Conservation (phyloP, 2,329 filamentous ascomycete genomes). For the Chalaropsis thielavioides region DNA sequence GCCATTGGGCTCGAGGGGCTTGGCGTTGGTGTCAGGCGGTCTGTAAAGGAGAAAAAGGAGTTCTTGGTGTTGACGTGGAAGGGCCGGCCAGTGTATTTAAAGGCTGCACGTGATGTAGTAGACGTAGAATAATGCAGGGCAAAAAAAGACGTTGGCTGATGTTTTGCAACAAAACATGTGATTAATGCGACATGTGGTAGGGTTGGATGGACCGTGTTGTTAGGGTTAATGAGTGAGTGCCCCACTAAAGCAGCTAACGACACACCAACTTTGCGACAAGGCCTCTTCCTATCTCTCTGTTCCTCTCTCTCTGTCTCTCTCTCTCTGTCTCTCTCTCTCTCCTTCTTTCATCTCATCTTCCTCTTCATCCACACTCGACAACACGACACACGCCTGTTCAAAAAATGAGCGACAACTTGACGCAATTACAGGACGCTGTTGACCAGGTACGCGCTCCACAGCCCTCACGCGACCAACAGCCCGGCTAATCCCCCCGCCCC, state of each 20-base stretch:
- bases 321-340: no score
- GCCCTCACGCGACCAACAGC: background rate
- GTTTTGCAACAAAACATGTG: no score
- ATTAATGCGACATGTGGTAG: no score
- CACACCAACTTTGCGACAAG: background rate
- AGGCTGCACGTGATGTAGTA: background rate
- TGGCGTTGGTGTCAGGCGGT: constrained; percentile 35
- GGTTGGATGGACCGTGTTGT: no score
- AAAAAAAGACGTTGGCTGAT: no score
- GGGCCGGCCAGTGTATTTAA: constrained; percentile 24
- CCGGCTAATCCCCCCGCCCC: background rate
- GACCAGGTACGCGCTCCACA: constrained; percentile 47
- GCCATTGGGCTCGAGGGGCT: constrained; percentile 48
- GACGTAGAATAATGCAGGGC: background rate
- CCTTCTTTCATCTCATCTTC: background rate
- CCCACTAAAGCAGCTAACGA: no score
- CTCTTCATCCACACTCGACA: background rate
- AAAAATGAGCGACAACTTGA: constrained; percentile 61
- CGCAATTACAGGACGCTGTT: constrained; percentile 72
- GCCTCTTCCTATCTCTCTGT: no score
- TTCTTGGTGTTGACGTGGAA: constrained; percentile 39
- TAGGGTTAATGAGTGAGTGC: no score
- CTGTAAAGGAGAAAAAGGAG: constrained; percentile 23
- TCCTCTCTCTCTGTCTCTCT: no score
- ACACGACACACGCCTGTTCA: no score